Percentiles rank a stretch among this genome's conserved stretches.
These are phyloP conservation scores for Eucalyptus virginea DNA, from an alignment of 345 rosid genomes.

Conservation along the genomic window DNA sequence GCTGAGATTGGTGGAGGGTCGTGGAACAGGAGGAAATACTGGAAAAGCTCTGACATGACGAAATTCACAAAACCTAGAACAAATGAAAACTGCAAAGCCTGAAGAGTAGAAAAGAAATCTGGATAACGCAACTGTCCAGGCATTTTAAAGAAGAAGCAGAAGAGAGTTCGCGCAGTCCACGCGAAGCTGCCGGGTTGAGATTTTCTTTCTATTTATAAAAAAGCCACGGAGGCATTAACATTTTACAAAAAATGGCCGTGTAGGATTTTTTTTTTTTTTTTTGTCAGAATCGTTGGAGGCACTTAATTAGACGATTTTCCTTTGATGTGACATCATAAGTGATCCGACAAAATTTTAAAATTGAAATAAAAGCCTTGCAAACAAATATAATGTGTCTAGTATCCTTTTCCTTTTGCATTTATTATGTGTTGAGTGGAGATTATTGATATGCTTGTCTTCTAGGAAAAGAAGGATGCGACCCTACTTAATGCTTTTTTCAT, in stretches of 20 bases:
- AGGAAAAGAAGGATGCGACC: neutral
- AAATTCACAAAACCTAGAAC: neutral
- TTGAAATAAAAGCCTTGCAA: too few relatives aligned
- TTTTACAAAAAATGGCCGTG: neutral
- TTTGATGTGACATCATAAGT: too few relatives aligned
- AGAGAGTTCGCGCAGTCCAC: neutral
- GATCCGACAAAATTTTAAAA: too few relatives aligned
- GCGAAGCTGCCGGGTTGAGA: neutral
- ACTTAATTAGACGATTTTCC: neutral
- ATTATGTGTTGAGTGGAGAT: neutral
- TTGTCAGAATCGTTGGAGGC: accelerated
- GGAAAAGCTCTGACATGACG: neutral
- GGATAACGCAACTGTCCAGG: neutral
- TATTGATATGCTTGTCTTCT: neutral
- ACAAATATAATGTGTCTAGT: too few relatives aligned
- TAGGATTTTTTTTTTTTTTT: neutral
- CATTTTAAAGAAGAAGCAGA: neutral
- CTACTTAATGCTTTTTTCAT: neutral
- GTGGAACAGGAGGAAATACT: conserved; percentile 30
- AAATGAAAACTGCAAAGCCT: neutral
- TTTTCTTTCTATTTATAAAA: neutral
- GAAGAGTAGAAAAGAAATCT: neutral
- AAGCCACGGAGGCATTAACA: neutral
- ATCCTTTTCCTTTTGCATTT: neutral
- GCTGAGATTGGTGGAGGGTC: conserved; percentile 58